A percentile compares a stretch with the other conserved stretches of the same genome.
Conservation (phyloP, 2,329 filamentous ascomycete genomes). For the Zasmidium citrigriseum region DNA sequence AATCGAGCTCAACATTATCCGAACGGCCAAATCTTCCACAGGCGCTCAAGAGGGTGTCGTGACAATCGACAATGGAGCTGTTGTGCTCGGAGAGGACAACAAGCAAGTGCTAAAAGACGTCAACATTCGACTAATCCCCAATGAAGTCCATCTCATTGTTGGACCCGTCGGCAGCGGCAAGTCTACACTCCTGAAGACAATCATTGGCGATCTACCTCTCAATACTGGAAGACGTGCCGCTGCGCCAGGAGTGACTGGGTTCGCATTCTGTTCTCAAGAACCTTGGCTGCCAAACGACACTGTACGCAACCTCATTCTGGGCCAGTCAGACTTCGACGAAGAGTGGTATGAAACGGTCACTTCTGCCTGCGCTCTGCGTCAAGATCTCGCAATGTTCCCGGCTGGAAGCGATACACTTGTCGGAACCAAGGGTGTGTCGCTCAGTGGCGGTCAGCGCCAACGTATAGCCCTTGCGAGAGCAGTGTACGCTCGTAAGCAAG, state of each 20-base stretch:
- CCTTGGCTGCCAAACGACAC: slow-evolving; percentile 22
- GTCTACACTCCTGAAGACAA: slow-evolving; percentile 14
- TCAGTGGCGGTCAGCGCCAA: slow-evolving; percentile 84
- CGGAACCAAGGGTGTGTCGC: slow-evolving; percentile 79
- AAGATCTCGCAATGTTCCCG: slow-evolving; percentile 73
- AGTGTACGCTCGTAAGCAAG: slow-evolving; percentile 75
- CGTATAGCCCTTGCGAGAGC: slow-evolving; percentile 77
- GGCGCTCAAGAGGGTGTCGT: neutral
- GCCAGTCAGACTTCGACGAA: slow-evolving; percentile 50
- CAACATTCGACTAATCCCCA: neutral
- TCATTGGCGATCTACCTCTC: slow-evolving; percentile 14
- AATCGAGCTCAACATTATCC: slow-evolving; percentile 4
- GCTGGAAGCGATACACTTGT: slow-evolving; percentile 81
- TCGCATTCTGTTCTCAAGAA: slow-evolving; percentile 22
- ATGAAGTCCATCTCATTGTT: slow-evolving; percentile 9
- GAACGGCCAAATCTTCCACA: neutral
- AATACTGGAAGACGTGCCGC: slow-evolving; percentile 2
- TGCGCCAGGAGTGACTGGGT: neutral
- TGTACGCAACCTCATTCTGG: slow-evolving; percentile 15
- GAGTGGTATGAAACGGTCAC: slow-evolving; percentile 71
- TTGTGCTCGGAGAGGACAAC: slow-evolving; percentile 1
- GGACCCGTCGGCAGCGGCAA: slow-evolving; percentile 17
- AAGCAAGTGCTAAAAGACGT: slow-evolving; percentile 10
- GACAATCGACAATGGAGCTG: slow-evolving; percentile 2
- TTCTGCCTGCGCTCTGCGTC: slow-evolving; percentile 70